These are phyloP conservation scores for Metarhizium brunneum DNA, from an alignment of 2,329 filamentous ascomycete species.

Conservation along the genomic window DNA sequence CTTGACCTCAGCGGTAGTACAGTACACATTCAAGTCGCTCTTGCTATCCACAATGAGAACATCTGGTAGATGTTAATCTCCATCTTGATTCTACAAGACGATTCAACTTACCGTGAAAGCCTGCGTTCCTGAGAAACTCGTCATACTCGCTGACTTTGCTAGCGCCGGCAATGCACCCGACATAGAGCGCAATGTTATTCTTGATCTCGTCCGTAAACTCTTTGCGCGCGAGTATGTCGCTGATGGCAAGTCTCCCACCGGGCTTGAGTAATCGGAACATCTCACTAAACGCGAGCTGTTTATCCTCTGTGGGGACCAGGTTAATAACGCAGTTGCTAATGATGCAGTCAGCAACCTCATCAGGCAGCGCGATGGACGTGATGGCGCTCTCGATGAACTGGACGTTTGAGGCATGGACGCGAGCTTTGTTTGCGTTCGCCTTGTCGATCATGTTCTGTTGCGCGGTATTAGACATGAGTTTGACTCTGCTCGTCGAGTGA, in stretches of 20 bases:
- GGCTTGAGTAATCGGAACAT: conserved; percentile 48
- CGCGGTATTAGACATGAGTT: too few relatives aligned
- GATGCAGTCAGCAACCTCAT: conserved; percentile 37
- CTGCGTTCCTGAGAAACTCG: conserved; percentile 36
- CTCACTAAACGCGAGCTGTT: conserved; percentile 44
- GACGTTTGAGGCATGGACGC: conserved; percentile 26
- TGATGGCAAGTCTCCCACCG: conserved; percentile 48
- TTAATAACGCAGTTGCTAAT: conserved; percentile 58
- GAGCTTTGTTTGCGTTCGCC: conserved; percentile 25
- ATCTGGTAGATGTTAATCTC: conserved; percentile 18
- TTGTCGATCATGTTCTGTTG: conserved; percentile 44
- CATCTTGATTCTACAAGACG: background rate
- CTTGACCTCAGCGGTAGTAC: background rate
- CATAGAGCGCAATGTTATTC: conserved; percentile 41
- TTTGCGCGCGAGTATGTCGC: conserved; percentile 47
- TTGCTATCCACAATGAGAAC: conserved; percentile 34
- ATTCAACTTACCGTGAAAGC: conserved; percentile 33
- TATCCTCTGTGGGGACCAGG: conserved; percentile 43
- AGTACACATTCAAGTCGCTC: conserved; percentile 39
- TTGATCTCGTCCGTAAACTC: conserved; percentile 37
- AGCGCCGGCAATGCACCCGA: conserved; percentile 52
- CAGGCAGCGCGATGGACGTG: conserved; percentile 35
- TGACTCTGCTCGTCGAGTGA: too few relatives aligned
- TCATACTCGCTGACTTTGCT: conserved; percentile 43
- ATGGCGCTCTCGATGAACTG: conserved; percentile 43